A percentile compares a stretch with the other conserved stretches of the same genome.
Evolutionary conservation across 768 basidiomycete genomes (phyloP).

Genomic region (Austroboletus festivus): DNA sequence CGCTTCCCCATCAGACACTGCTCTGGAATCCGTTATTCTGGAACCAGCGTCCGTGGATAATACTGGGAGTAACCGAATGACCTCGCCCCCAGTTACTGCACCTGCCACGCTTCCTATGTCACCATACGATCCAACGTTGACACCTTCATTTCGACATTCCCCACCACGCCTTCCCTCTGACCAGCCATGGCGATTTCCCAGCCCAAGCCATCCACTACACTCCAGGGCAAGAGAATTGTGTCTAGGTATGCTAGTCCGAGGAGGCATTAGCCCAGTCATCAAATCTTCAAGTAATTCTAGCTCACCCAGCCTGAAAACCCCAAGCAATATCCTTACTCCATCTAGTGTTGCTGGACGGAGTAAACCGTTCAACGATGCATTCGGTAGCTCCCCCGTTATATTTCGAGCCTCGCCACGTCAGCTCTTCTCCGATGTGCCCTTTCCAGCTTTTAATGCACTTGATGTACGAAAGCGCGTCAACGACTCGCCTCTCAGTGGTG

Average conservation of each 20-base stretch:
- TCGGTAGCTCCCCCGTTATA: slow-evolving; percentile 36
- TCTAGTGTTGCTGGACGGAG: slow-evolving; percentile 24
- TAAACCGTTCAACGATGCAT: slow-evolving; percentile 28
- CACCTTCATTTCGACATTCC: slow-evolving; percentile 77
- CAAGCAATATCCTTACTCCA: slow-evolving; percentile 31
- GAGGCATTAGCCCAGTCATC: slow-evolving; percentile 46
- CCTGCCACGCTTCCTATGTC: slow-evolving; percentile 51
- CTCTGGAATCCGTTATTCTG: neutral
- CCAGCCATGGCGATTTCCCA: slow-evolving; percentile 80
- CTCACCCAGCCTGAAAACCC: slow-evolving; percentile 28
- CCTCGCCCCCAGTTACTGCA: slow-evolving; percentile 25
- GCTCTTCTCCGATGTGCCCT: slow-evolving; percentile 36
- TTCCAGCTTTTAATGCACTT: slow-evolving; percentile 29
- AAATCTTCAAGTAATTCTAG: slow-evolving; percentile 32
- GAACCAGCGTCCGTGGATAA: slow-evolving; percentile 1
- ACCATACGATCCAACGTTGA: slow-evolving; percentile 71
- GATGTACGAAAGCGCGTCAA: slow-evolving; percentile 37
- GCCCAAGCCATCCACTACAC: slow-evolving; percentile 75
- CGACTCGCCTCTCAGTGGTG: slow-evolving; percentile 46
- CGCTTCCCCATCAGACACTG: neutral
- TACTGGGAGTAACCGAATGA: slow-evolving; percentile 5
- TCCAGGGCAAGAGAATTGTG: slow-evolving; percentile 61
- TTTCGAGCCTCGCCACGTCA: slow-evolving; percentile 43
- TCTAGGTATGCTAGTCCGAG: slow-evolving; percentile 59
- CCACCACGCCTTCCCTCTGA: slow-evolving; percentile 71